Conservation (phyloP, 2,329 filamentous ascomycete species). For the Paraphoma chrysanthemicola region DNA sequence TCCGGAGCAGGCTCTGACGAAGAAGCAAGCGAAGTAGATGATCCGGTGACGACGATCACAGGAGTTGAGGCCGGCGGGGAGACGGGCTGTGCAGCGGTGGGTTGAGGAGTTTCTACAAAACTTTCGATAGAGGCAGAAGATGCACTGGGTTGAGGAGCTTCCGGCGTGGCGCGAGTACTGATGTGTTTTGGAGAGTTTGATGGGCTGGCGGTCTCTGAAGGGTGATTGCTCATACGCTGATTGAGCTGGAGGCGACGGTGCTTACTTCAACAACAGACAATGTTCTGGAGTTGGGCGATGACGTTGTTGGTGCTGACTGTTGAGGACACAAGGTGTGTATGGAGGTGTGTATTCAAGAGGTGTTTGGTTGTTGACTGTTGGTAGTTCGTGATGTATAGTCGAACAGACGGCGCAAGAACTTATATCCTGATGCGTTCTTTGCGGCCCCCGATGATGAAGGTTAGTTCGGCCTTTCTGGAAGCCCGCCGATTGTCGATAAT, state of each 20-base stretch:
- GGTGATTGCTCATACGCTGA: constrained; percentile 31
- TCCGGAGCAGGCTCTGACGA: constrained; percentile 14
- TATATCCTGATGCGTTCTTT: constrained; percentile 28
- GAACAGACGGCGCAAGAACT: constrained; percentile 19
- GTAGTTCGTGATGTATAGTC: constrained; percentile 11
- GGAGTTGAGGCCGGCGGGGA: constrained; percentile 13
- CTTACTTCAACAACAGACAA: constrained; percentile 1
- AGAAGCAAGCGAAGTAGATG: constrained; percentile 7
- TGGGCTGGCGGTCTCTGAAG: constrained; percentile 27
- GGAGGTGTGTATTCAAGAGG: neutral
- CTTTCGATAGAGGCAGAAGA: constrained; percentile 12
- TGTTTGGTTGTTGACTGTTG: constrained; percentile 10
- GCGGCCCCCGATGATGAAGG: constrained; percentile 16
- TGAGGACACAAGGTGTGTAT: neutral
- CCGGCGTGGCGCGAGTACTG: constrained; percentile 11
- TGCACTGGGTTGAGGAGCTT: constrained; percentile 9
- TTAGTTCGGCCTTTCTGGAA: constrained; percentile 12
- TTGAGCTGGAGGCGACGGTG: constrained; percentile 3
- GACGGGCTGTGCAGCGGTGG: constrained; percentile 20
- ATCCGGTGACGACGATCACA: constrained; percentile 25
- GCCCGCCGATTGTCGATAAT: constrained; percentile 30
- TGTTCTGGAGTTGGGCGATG: constrained; percentile 1
- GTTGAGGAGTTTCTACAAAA: constrained; percentile 29
- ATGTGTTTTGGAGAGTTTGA: constrained; percentile 27
- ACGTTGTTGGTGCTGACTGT: constrained; percentile 9